phyloP scores from a whole-genome alignment of 2,329 filamentous ascomycete species.

The Ophiognomonia clavigignenti-juglandacearum region DNA sequence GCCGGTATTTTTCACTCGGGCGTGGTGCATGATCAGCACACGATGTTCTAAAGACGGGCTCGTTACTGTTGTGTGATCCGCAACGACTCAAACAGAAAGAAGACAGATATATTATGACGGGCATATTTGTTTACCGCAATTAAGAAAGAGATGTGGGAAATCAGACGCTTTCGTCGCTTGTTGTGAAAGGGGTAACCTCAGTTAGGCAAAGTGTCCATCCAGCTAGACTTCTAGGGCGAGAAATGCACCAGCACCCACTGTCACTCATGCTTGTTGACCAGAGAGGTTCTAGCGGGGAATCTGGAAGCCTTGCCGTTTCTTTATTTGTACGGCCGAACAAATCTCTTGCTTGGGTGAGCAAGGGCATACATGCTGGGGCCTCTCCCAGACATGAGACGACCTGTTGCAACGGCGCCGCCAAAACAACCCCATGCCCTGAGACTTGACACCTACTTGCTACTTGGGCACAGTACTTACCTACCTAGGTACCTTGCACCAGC shows the following conservation, averaged over 20 bases:
- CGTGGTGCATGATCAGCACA: neutral
- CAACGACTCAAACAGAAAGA: neutral
- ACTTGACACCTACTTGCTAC: too few relatives aligned
- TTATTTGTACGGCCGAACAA: too few relatives aligned
- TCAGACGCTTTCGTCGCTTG: too few relatives aligned
- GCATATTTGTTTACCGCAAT: too few relatives aligned
- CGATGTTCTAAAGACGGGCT: too few relatives aligned
- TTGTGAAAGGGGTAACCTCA: too few relatives aligned
- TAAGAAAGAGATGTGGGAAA: too few relatives aligned
- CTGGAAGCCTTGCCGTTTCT: neutral
- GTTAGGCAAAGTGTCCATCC: neutral
- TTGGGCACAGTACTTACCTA: too few relatives aligned
- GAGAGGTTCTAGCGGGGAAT: neutral
- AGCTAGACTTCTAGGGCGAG: neutral
- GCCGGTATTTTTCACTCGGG: neutral
- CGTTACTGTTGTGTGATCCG: neutral
- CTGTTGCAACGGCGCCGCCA: constrained; percentile 8
- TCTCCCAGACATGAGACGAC: constrained; percentile 14
- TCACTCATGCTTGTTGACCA: neutral
- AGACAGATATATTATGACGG: too few relatives aligned
- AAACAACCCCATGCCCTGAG: constrained; percentile 13
- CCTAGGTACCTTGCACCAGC: too few relatives aligned
- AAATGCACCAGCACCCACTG: neutral
- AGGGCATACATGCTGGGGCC: too few relatives aligned
- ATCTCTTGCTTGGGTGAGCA: too few relatives aligned